Base-by-base conservation (phyloP, 176 grass and related monocot genomes). In the Leersia perrieri region DNA sequence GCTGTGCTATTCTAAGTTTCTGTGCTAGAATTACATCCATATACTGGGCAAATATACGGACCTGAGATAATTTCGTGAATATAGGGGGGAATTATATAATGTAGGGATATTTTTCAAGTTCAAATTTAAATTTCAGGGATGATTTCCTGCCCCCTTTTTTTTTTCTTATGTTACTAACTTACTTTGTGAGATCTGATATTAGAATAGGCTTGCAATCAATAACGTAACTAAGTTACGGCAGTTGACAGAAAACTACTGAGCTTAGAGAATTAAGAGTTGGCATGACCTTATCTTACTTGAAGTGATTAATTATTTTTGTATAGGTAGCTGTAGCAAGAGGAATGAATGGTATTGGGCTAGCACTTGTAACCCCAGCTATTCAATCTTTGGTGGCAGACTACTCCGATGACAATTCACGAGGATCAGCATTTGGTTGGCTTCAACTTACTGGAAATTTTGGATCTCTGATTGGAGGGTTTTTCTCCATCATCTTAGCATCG, bases 361-460 rank as follows among this genome's bases (percentile, higher is more conserved):
- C 71, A 14, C 71, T 72, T 55, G 71, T 74, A 18, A 57, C 71
- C 11, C 71, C 71, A n/a, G 29, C 45, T 33, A 74, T 74, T 33
- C 71, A 74, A 33, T 74, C 45, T 74, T 45, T 57, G 30, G 71
- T 74, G 45, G 45, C 71, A 23, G 71, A 74, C 71, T 57, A 74
- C 42, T 23, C 45, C 0, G 45, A 74, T 74, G 71, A 49, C 71
- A 74, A n/a, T 74, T 33, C 71, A 34, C 45, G 71, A 20, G 71
- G 45, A 31, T 74, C 30, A 13, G 45, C 45, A 74, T 74, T 74
- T 74, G 71, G 71, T 32, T 74, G 44, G 70, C 60, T 78, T 42
- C 76, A 63, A 23, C 76, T 53, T 30, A 79, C 42, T n/a, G 62
- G 60, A 41, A 67, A 66, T 41, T 67, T 44, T 18, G 76, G 28